Evolutionary conservation across 2,329 filamentous ascomycete genomes (phyloP).

Genomic region (Verticillium nonalfalfae): DNA sequence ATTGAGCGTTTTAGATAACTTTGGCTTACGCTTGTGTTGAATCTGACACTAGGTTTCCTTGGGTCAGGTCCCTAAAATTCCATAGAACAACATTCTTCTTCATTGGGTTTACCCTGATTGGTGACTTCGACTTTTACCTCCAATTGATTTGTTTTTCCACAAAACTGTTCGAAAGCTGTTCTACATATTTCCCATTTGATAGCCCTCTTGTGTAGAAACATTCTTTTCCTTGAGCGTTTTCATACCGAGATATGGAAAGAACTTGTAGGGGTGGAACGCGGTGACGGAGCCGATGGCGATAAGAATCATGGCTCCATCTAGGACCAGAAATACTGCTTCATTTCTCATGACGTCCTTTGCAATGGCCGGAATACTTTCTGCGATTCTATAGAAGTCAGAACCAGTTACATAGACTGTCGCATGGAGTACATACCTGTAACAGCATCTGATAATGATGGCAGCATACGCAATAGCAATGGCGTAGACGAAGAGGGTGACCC

Average conservation of each 20-base stretch:
- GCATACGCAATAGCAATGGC: constrained; percentile 7
- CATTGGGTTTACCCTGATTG: too few relatives aligned
- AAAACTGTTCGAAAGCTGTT: not conserved
- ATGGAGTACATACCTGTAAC: constrained; percentile 7
- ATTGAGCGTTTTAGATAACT: too few relatives aligned
- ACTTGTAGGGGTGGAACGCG: constrained; percentile 4
- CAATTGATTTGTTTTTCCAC: too few relatives aligned
- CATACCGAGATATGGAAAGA: not conserved
- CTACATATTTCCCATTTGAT: not conserved
- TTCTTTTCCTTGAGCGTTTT: not conserved
- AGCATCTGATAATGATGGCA: constrained; percentile 8
- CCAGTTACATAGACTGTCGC: not conserved
- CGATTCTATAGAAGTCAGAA: not conserved
- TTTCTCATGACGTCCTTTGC: constrained; percentile 7
- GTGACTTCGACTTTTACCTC: too few relatives aligned
- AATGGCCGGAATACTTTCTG: constrained; percentile 3
- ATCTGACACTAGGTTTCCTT: too few relatives aligned
- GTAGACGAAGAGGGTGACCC: constrained; percentile 2
- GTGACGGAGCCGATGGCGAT: constrained; percentile 4
- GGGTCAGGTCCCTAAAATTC: too few relatives aligned
- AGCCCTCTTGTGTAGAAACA: not conserved
- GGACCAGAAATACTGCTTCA: constrained; percentile 8
- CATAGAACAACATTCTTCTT: too few relatives aligned
- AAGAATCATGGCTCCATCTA: constrained; percentile 10
- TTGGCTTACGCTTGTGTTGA: too few relatives aligned